Conservation (phyloP, 306 rosid species). For the Vicia faba region DNA sequence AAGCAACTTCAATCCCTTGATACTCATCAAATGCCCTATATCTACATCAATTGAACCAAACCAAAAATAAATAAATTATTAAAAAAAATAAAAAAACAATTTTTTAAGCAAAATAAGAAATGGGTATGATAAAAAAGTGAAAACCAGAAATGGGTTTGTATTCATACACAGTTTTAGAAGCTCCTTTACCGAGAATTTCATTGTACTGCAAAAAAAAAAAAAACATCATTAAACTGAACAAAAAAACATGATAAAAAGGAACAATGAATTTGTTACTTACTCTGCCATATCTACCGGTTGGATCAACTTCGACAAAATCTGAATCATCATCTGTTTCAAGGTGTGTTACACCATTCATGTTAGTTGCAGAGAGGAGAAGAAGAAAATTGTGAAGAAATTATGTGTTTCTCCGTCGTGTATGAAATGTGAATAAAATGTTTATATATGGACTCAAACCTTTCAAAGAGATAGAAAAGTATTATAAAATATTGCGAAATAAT, state of each 20-base stretch:
- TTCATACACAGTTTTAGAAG: slow-evolving; percentile 92
- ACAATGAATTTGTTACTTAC: slow-evolving; percentile 37
- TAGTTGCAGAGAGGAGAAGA: background rate
- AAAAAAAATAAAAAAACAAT: background rate
- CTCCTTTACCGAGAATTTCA: slow-evolving; percentile 95
- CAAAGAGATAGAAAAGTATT: background rate
- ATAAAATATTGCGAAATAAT: slow-evolving; percentile 23
- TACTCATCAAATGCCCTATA: slow-evolving; percentile 94
- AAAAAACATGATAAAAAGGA: slow-evolving; percentile 9
- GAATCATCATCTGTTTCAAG: slow-evolving; percentile 60
- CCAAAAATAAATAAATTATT: background rate
- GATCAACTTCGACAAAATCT: slow-evolving; percentile 91
- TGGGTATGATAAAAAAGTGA: slow-evolving; percentile 5
- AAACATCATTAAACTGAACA: slow-evolving; percentile 29
- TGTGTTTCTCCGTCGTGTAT: slow-evolving; percentile 2
- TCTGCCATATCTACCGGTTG: slow-evolving; percentile 99
- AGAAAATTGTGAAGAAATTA: background rate
- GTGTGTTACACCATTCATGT: slow-evolving; percentile 60
- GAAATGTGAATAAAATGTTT: background rate
- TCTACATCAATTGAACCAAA: slow-evolving; percentile 46
- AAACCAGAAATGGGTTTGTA: slow-evolving; percentile 21
- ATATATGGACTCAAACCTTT: slow-evolving; percentile 5
- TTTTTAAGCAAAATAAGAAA: slow-evolving; percentile 19
- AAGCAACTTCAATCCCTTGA: slow-evolving; percentile 98
- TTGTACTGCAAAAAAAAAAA: slow-evolving; percentile 64